A percentile compares a stretch with the other conserved stretches of the same genome.
These are phyloP conservation scores for Boletus sp. DNA, from an alignment of 1,284 basidiomycete genomes.

Conservation along the genomic window DNA sequence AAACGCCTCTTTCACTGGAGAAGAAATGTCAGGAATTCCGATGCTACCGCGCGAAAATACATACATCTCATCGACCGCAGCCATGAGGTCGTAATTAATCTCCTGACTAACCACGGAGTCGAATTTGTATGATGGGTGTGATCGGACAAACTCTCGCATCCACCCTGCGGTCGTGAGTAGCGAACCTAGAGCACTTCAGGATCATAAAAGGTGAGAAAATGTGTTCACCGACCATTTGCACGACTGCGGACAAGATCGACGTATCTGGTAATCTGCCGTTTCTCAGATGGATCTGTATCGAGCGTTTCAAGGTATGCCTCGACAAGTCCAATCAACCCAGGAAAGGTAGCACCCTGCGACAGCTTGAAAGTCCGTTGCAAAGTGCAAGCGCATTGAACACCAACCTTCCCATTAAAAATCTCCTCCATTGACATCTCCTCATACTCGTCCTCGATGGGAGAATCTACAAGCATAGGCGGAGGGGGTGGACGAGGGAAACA, in stretches of 20 bases:
- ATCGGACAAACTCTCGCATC: constrained; percentile 88
- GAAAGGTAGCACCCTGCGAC: constrained; percentile 61
- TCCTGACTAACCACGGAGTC: constrained; percentile 89
- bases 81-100: constrained; percentile 93
- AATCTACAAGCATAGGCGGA: constrained; percentile 41
- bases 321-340: constrained; percentile 84
- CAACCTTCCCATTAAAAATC: constrained; percentile 89
- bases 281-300: constrained; percentile 68
- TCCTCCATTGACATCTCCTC: constrained; percentile 91
- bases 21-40: constrained; percentile 14
- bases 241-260: constrained; percentile 75
- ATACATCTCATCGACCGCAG: constrained; percentile 89
- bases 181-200: constrained; percentile 49
- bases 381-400: constrained; percentile 9
- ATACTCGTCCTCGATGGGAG: constrained; percentile 77
- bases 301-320: constrained; percentile 86
- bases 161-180: constrained; percentile 90
- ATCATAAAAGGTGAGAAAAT: background rate
- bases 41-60: constrained; percentile 29
- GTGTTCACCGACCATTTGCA: constrained; percentile 63
- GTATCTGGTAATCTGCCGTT: constrained; percentile 71
- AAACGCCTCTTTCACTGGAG: constrained; percentile 64
- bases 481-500: constrained; percentile 60
- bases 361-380: constrained; percentile 5
- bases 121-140: constrained; percentile 85